Evolutionary conservation across 306 rosid genomes (phyloP).

Genomic region (Corylus heterophylla): DNA sequence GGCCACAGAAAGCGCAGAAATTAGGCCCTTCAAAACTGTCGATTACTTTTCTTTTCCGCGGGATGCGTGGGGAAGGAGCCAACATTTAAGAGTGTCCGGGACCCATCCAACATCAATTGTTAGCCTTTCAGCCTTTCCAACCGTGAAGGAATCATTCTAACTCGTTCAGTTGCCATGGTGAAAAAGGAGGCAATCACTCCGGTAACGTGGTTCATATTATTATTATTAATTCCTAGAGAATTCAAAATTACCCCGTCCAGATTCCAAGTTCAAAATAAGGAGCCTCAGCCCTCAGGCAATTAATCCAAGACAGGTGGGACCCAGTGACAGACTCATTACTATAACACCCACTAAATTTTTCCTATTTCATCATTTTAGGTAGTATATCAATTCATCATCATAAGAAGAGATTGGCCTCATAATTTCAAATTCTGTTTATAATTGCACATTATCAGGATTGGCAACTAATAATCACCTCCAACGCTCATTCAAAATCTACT

Average conservation of each 20-base stretch:
- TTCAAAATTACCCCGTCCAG: background rate
- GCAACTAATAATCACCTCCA: background rate
- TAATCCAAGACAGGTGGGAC: background rate
- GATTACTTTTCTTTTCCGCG: too few species aligned
- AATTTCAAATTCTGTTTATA: background rate
- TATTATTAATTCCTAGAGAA: background rate
- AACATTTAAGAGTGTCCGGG: slow-evolving; percentile 1
- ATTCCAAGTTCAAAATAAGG: background rate
- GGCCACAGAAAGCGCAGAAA: too few species aligned
- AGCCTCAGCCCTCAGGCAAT: background rate
- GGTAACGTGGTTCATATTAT: background rate
- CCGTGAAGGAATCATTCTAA: slow-evolving; percentile 1
- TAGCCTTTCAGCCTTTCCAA: background rate
- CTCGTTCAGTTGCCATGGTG: background rate
- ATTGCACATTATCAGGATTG: background rate
- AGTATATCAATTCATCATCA: background rate
- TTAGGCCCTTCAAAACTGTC: too few species aligned
- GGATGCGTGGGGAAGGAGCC: background rate
- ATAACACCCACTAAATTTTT: background rate
- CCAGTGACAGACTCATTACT: background rate
- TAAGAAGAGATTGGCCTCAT: background rate
- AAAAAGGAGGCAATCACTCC: too few species aligned
- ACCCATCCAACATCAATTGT: background rate
- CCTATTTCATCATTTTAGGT: background rate
- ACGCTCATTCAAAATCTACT: background rate